phyloP scores from a whole-genome alignment of 257 asterid genomes.

The Forsythia suspensa region DNA sequence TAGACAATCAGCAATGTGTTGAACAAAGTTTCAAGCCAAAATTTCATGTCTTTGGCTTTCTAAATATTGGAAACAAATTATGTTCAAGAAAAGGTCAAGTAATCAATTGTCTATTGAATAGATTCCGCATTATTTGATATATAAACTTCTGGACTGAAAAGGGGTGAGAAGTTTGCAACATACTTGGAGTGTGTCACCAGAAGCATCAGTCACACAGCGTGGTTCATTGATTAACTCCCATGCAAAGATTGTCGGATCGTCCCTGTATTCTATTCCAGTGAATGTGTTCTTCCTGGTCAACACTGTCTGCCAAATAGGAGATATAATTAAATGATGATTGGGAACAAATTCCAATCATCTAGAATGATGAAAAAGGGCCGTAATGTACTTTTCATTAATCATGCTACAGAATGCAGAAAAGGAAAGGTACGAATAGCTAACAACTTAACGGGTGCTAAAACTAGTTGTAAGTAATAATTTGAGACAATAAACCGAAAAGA shows the following conservation, averaged over 20 bases:
- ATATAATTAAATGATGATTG: not conserved
- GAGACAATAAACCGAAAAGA: not conserved
- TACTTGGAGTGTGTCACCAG: constrained; percentile 98
- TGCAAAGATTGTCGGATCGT: constrained; percentile 90
- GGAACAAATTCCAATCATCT: not conserved
- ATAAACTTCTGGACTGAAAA: not conserved
- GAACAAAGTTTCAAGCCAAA: not conserved
- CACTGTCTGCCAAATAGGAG: constrained; percentile 62
- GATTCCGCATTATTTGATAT: not conserved
- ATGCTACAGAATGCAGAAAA: too few relatives aligned
- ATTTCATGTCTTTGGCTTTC: not conserved
- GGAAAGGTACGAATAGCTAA: too few relatives aligned
- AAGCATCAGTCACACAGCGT: constrained; percentile 85
- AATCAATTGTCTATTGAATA: not conserved
- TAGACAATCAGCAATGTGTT: not conserved
- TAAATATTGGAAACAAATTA: not conserved
- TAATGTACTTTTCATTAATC: not conserved
- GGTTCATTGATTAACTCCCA: constrained; percentile 99
- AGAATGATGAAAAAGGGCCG: not conserved
- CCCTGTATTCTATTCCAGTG: constrained; percentile 82
- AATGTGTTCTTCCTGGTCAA: constrained; percentile 86
- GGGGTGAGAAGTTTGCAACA: constrained; percentile 18
- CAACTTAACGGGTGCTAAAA: too few relatives aligned
- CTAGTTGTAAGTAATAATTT: too few relatives aligned
- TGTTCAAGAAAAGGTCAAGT: not conserved